phyloP scores from a whole-genome alignment of 352 stramenopile species.

The Globisporangium cylindrosporum region DNA sequence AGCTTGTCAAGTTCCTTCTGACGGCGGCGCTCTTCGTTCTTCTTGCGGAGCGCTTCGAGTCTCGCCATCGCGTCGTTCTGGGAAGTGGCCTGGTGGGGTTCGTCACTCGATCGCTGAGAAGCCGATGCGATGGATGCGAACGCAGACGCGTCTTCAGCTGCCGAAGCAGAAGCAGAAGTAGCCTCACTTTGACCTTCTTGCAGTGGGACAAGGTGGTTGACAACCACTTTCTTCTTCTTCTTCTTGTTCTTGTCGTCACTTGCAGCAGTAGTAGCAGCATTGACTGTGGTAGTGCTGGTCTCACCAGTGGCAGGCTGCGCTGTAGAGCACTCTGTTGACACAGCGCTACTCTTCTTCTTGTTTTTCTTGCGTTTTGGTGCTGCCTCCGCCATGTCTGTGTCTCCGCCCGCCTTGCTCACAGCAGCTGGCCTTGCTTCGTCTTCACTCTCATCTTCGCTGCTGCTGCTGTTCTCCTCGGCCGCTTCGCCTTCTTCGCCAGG shows the following conservation, averaged over 20 bases:
- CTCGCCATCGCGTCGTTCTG: conserved; percentile 71
- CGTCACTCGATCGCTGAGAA: conserved; percentile 1
- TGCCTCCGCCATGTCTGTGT: neutral
- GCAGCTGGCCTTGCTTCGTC: conserved; percentile 4
- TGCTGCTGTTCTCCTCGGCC: conserved; percentile 20
- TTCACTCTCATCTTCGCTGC: conserved; percentile 18
- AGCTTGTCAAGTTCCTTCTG: conserved; percentile 28
- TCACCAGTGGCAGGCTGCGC: neutral
- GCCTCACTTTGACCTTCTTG: conserved; percentile 6
- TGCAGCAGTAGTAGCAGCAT: neutral
- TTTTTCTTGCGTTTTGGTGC: conserved; percentile 14
- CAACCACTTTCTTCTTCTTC: conserved; percentile 27
- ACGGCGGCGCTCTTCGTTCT: conserved; percentile 76
- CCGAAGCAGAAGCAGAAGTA: neutral
- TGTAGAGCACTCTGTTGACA: conserved; percentile 19
- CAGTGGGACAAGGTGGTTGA: conserved; percentile 31
- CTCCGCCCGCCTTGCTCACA: neutral
- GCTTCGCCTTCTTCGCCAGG: conserved; percentile 17
- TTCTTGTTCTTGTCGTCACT: conserved; percentile 17
- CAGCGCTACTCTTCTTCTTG: conserved; percentile 22
- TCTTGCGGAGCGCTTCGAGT: conserved; percentile 63
- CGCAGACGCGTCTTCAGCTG: neutral
- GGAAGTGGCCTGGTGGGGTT: conserved; percentile 28
- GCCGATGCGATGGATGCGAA: neutral
- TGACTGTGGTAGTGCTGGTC: neutral